Percentiles rank a stretch among this genome's conserved stretches.
These are phyloP conservation scores for Aspergillus ellipticus DNA, from an alignment of 495 filamentous ascomycete genomes.

Conservation along the genomic window DNA sequence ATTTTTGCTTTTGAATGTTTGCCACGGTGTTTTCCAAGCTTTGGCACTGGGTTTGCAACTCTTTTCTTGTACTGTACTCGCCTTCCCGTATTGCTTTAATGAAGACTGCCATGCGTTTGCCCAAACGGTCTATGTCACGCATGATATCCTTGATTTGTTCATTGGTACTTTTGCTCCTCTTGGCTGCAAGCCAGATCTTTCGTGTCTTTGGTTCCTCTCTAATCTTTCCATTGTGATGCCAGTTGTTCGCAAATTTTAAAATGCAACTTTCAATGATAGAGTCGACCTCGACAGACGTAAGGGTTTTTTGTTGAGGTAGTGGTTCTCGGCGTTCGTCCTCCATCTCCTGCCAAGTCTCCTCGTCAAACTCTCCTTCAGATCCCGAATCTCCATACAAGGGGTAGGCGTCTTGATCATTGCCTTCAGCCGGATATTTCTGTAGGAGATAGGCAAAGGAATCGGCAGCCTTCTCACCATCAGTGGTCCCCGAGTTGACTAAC, in stretches of 20 bases:
- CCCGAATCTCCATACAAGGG: conserved; percentile 66
- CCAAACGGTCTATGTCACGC: conserved; percentile 30
- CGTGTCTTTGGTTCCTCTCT: conserved; percentile 52
- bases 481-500: not conserved
- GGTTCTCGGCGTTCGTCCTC: conserved; percentile 45
- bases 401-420: conserved; percentile 46
- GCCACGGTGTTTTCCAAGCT: conserved; percentile 60
- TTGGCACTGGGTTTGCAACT: conserved; percentile 50
- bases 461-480: not conserved
- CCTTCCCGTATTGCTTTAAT: conserved; percentile 45
- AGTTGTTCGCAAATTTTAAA: conserved; percentile 48
- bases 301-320: conserved; percentile 12
- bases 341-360: conserved; percentile 61
- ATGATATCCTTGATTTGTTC: conserved; percentile 22
- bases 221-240: conserved; percentile 54
- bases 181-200: conserved; percentile 57
- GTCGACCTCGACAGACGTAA: conserved; percentile 47
- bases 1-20: conserved; percentile 50
- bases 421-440: conserved; percentile 41
- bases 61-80: conserved; percentile 43
- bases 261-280: conserved; percentile 52
- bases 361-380: conserved; percentile 51
- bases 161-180: conserved; percentile 25
- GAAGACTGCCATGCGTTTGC: conserved; percentile 48
- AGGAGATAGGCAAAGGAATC: conserved; percentile 27